These are phyloP conservation scores for Colletotrichum somersetense DNA, from an alignment of 2,329 filamentous ascomycete species.

Conservation along the genomic window DNA sequence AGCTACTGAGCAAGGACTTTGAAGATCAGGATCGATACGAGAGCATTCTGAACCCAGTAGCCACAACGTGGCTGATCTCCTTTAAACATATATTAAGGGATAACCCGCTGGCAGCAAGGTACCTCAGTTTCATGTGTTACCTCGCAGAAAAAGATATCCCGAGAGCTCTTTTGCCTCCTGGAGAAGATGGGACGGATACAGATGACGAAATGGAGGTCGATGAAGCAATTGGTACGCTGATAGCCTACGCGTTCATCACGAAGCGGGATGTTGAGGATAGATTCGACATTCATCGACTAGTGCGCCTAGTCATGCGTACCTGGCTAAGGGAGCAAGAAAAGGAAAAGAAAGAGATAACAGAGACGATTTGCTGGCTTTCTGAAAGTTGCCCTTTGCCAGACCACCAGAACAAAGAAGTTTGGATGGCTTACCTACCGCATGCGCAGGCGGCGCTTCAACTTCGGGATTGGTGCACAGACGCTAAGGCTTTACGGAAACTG, in stretches of 20 bases:
- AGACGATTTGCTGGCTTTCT: background rate
- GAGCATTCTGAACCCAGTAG: conserved; percentile 46
- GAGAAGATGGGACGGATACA: background rate
- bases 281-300: conserved; percentile 50
- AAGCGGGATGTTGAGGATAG: conserved; percentile 40
- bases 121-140: conserved; percentile 49
- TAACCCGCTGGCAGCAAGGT: conserved; percentile 46
- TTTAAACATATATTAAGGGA: conserved; percentile 49
- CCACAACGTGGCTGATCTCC: conserved; percentile 52
- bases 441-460: background rate
- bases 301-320: background rate
- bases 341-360: background rate
- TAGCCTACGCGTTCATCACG: conserved; percentile 50
- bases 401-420: background rate
- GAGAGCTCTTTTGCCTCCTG: conserved; percentile 43
- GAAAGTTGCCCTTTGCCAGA: background rate
- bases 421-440: background rate
- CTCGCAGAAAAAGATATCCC: conserved; percentile 49
- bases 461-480: background rate
- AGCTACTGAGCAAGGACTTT: conserved; percentile 49
- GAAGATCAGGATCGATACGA: conserved; percentile 48
- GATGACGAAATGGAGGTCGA: background rate
- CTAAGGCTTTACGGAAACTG: background rate
- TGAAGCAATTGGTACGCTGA: conserved; percentile 47
- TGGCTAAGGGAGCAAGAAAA: background rate